phyloP scores from a whole-genome alignment of 805 yeast genomes.

The Cyberlindnera mycetangii region DNA sequence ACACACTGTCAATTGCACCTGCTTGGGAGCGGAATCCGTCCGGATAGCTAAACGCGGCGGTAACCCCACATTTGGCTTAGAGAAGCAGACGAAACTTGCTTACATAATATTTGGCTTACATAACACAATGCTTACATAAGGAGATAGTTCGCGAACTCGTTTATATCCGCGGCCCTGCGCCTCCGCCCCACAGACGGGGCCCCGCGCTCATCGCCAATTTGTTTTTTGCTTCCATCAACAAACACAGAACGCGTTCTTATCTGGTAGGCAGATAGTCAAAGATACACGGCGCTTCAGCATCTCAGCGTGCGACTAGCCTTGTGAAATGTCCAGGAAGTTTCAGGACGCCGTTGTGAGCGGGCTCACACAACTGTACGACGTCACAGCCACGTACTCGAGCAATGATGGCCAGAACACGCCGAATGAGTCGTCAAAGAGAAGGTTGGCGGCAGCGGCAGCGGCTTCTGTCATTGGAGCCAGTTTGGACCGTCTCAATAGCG shows the following conservation, averaged over 20 bases:
- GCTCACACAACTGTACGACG: constrained; percentile 15
- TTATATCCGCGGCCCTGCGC: background rate
- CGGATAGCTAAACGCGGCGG: too few species aligned
- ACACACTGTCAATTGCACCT: too few species aligned
- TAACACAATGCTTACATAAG: background rate
- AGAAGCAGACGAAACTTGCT: background rate
- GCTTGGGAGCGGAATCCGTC: too few species aligned
- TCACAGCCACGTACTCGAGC: constrained; percentile 10
- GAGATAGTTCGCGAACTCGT: background rate
- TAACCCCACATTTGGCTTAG: too few species aligned
- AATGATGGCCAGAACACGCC: constrained; percentile 8
- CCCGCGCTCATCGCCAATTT: too few species aligned
- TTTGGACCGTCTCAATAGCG: constrained; percentile 33
- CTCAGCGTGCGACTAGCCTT: background rate
- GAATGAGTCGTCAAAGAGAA: constrained; percentile 22
- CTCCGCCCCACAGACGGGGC: background rate
- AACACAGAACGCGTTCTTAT: background rate
- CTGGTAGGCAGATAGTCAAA: background rate
- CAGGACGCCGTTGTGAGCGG: constrained; percentile 12
- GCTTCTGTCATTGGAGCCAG: constrained; percentile 44
- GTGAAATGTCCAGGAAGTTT: constrained; percentile 4
- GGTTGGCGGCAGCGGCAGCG: constrained; percentile 39
- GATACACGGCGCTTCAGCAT: background rate
- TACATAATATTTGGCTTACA: background rate
- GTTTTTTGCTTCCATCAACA: constrained; percentile 1